These are phyloP conservation scores for Irpex lacteus DNA, from an alignment of 1,284 basidiomycete genomes.

Conservation along the genomic window DNA sequence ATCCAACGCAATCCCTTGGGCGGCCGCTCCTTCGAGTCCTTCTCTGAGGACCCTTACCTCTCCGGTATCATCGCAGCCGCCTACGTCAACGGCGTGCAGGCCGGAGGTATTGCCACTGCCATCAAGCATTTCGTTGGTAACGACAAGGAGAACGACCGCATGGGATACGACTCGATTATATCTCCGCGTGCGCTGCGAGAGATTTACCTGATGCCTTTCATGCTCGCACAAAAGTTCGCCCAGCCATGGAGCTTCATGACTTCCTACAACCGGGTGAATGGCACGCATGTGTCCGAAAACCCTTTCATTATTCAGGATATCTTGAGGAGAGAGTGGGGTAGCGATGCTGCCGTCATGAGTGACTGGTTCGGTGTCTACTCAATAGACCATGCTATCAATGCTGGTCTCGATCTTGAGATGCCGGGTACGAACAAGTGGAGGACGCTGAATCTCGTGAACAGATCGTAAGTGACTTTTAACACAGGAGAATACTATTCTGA, in stretches of 20 bases:
- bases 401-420: slow-evolving; percentile 81
- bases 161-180: slow-evolving; percentile 60
- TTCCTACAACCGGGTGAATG: slow-evolving; percentile 72
- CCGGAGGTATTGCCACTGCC: slow-evolving; percentile 63
- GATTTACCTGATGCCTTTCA: slow-evolving; percentile 74
- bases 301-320: slow-evolving; percentile 58
- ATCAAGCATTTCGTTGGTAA: slow-evolving; percentile 77
- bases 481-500: not conserved
- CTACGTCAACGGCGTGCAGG: slow-evolving; percentile 74
- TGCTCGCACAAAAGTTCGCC: slow-evolving; percentile 74
- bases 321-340: slow-evolving; percentile 76
- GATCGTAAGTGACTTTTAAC: slow-evolving; percentile 34
- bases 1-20: slow-evolving; percentile 76
- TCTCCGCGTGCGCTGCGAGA: slow-evolving; percentile 73
- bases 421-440: slow-evolving; percentile 72
- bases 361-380: slow-evolving; percentile 81
- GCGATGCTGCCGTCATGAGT: slow-evolving; percentile 71
- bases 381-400: slow-evolving; percentile 59
- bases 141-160: slow-evolving; percentile 72
- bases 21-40: slow-evolving; percentile 76
- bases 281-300: slow-evolving; percentile 72
- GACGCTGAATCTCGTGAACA: slow-evolving; percentile 59
- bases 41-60: slow-evolving; percentile 78
- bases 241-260: slow-evolving; percentile 75
- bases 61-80: slow-evolving; percentile 68